Evolutionary conservation across 768 basidiomycete genomes (phyloP).

Genomic region (Naganishia friedmannii): DNA sequence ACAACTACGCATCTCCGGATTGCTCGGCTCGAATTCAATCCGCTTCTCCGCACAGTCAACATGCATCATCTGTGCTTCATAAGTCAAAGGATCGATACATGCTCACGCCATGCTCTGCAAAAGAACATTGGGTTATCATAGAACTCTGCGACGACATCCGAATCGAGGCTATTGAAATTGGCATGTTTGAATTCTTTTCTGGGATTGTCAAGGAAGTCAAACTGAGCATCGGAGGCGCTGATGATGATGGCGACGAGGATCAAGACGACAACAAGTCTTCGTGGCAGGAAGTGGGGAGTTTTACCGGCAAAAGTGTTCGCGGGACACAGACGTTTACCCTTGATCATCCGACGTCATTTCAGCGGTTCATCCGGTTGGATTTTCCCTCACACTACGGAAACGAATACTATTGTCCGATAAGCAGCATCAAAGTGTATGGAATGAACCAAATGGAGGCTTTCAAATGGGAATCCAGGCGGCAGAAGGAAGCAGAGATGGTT

Average conservation of each 20-base stretch:
- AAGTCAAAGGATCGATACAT: conserved; percentile 91
- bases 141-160: conserved; percentile 97
- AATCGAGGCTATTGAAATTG: conserved; percentile 92
- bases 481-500: conserved; percentile 35
- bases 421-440: conserved; percentile 87
- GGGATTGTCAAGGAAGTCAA: conserved; percentile 90
- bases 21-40: conserved; percentile 90
- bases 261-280: conserved; percentile 45
- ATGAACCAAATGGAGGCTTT: conserved; percentile 94
- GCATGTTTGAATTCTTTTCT: conserved; percentile 97
- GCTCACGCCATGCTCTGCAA: conserved; percentile 79
- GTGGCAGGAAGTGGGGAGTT: conserved; percentile 75
- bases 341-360: conserved; percentile 60
- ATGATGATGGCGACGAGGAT: conserved; percentile 40
- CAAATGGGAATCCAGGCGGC: conserved; percentile 63
- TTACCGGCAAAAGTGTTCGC: conserved; percentile 77
- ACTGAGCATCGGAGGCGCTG: conserved; percentile 64
- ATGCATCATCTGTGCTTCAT: conserved; percentile 75
- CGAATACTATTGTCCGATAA: conserved; percentile 95
- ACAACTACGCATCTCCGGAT: conserved; percentile 90
- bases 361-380: conserved; percentile 88
- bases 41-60: conserved; percentile 76
- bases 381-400: conserved; percentile 89
- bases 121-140: conserved; percentile 74
- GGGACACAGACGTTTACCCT: conserved; percentile 56